Evolutionary conservation across 2,329 filamentous ascomycete genomes (phyloP).

Genomic region (Verticillium tricorpus): DNA sequence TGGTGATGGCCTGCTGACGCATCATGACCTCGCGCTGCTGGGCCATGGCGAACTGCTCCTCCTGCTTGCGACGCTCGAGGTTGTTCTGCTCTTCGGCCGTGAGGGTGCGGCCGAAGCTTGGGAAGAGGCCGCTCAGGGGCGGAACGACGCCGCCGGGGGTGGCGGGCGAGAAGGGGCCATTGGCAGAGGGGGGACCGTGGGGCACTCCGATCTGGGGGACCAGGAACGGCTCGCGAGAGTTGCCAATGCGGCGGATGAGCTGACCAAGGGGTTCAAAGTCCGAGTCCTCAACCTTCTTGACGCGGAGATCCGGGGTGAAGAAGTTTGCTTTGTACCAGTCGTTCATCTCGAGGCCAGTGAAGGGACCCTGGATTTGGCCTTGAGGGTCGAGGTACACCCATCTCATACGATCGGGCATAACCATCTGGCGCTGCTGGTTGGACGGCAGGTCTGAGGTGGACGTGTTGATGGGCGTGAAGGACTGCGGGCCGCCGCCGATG

Average conservation of each 20-base stretch:
- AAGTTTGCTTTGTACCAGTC: slow-evolving; percentile 99
- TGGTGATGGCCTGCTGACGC: slow-evolving; percentile 74
- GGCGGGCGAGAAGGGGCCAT: slow-evolving; percentile 44
- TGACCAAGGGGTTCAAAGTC: slow-evolving; percentile 96
- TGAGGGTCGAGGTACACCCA: slow-evolving; percentile 98
- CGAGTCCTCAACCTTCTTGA: slow-evolving; percentile 88
- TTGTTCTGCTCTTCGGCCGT: slow-evolving; percentile 99
- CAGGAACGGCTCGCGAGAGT: slow-evolving; percentile 94
- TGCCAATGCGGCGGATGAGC: slow-evolving; percentile 90
- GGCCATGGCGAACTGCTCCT: slow-evolving; percentile 96
- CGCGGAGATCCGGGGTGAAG: slow-evolving; percentile 89
- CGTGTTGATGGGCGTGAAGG: slow-evolving; percentile 15
- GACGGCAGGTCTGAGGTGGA: slow-evolving; percentile 23
- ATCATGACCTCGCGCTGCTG: slow-evolving; percentile 91
- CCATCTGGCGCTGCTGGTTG: slow-evolving; percentile 81
- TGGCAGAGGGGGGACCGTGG: slow-evolving; percentile 65
- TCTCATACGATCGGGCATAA: slow-evolving; percentile 98
- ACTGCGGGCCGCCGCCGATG: slow-evolving; percentile 15
- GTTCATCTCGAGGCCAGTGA: slow-evolving; percentile 97
- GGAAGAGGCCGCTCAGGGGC: slow-evolving; percentile 89
- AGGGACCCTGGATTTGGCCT: slow-evolving; percentile 87
- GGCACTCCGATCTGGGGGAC: slow-evolving; percentile 95
- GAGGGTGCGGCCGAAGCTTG: slow-evolving; percentile 91
- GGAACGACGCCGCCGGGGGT: slow-evolving; percentile 66
- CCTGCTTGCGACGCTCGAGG: slow-evolving; percentile 90